phyloP scores from a whole-genome alignment of 108 stramenopile genomes.

The Skeletonema grethae region DNA sequence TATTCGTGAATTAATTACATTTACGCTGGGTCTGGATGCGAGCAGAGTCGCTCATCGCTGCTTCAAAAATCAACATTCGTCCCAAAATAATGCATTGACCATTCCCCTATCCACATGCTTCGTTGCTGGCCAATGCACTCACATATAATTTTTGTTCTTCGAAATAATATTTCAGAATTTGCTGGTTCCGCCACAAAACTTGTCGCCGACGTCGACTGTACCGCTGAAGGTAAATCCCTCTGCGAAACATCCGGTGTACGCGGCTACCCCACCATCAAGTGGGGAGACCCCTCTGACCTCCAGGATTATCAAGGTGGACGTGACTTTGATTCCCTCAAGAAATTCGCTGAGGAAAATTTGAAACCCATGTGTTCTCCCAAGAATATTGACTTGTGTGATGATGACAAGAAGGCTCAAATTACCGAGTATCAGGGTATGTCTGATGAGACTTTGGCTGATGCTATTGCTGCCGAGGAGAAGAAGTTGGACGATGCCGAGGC shows the following conservation, averaged over 20 bases:
- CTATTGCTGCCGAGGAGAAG: slow-evolving; percentile 64
- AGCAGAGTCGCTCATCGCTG: background rate
- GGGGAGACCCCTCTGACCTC: slow-evolving; percentile 61
- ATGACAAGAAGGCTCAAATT: slow-evolving; percentile 66
- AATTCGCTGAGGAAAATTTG: slow-evolving; percentile 73
- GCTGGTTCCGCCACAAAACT: slow-evolving; percentile 38
- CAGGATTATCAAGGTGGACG: slow-evolving; percentile 86
- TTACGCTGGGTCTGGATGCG: background rate
- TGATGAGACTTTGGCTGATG: slow-evolving; percentile 48
- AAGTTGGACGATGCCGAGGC: slow-evolving; percentile 56
- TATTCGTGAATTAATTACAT: background rate
- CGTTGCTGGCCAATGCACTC: background rate
- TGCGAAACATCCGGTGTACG: slow-evolving; percentile 51
- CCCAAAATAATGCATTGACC: background rate
- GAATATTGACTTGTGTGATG: slow-evolving; percentile 67
- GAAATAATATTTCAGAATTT: slow-evolving; percentile 2
- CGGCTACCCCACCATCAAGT: slow-evolving; percentile 85
- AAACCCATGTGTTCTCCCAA: slow-evolving; percentile 61
- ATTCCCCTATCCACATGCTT: background rate
- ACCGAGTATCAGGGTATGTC: slow-evolving; percentile 51
- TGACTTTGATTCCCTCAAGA: slow-evolving; percentile 58
- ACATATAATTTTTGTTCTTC: background rate
- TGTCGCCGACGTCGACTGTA: slow-evolving; percentile 65
- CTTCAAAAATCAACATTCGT: background rate
- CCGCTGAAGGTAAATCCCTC: slow-evolving; percentile 51